Evolutionary conservation across 768 basidiomycete genomes (phyloP), one percentile per base, ranked within the genome.

Genomic region (Galerina sulciceps): DNA sequence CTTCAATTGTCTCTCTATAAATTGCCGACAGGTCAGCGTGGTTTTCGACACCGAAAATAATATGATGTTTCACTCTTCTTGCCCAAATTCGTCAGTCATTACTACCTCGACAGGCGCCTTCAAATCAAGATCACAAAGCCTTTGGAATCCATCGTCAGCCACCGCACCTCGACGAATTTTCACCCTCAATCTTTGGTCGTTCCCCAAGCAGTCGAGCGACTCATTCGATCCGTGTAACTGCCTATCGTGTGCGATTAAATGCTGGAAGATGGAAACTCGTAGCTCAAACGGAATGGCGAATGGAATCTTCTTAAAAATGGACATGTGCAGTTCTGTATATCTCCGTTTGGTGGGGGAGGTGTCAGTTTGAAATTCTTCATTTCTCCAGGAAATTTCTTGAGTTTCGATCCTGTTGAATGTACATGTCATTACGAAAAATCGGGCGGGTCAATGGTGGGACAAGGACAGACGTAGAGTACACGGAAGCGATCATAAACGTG

Each of bases 231-330:
- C 59, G 11, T 61, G 59, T 26, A 48, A 40, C 43, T 53, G 37
- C 63, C 67, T 67, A 50, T 69, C 69, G 41, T 65, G 57, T 46
- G 59, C n/a, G n/a, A 98, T 84, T 70, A 97, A 97, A 53, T 85
- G 79, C 20, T 93, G 83, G 76, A 98, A 96, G 45, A 98, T 93
- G 37, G 86, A 83, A 9, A 98, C 92, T 15, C 96, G 87, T 1
- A 86, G 85, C 51, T 90, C 88, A 74, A 99, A 99, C 0, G 96
- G 96, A 55, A 99, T 90, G 6, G 94, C 87, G 75, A 97, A 97
- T 0, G 96, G 96, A 55, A 99, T 91, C 72, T 98, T 96, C 76
- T 98, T 93, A 52, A 99, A 83, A 22, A 98, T 82, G 2, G 93
- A 93, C 2, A 99, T 81, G 8, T 94, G 86, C 0, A 96, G 96